Evolutionary conservation across 257 asterid genomes (phyloP), one percentile per base, ranked within the genome.

Genomic region (Echites panduratus): DNA sequence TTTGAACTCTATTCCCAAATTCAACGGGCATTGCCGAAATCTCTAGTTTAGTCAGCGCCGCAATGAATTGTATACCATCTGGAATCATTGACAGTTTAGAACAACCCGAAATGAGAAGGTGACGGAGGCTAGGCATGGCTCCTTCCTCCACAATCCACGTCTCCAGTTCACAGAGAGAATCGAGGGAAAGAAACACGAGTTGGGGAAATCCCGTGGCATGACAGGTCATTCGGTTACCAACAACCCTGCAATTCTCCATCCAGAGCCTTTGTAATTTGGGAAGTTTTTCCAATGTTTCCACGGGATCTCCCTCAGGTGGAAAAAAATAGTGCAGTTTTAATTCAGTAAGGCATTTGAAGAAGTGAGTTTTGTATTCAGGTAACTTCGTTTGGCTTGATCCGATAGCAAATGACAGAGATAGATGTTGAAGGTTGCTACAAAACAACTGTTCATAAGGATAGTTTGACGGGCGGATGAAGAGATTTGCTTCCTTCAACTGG

Each of bases 271-370:
- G 43, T 38, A 70, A 52, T 0, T 70, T 53, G 24, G 74, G 74
- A 35, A 70, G 74, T 20, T 53, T 70, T n/a, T 53, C 74, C 20
- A 70, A 48, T 13, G 50, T 53, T 9, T 14, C 26, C 74, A 35
- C 9, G 2, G 52, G 65, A 27, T 70, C 65, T 53, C 9, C 26
- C 19, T 29, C 50, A 13, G 35, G 19, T 1, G 6, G 5, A 52
- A 38, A 4, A 0, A n/a, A n/a, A n/a, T n/a, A n/a, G n/a, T n/a
- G 4, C 6, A 68, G 24, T 4, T 2, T 6, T 7, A 70, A 70
- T 29, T 20, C 16, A 14, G 14, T 57, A 10, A 68, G 73, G 16
- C 48, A 44, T 16, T 4, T 4, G 1, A 47, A 68, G 47, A 13
- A 70, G 13, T 35, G 1, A 2, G 29, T 1, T 22, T 45, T n/a